Percentiles rank a stretch among this genome's conserved stretches.
These are phyloP conservation scores for Ustilago tritici DNA, from an alignment of 1,284 basidiomycete species.

Conservation along the genomic window DNA sequence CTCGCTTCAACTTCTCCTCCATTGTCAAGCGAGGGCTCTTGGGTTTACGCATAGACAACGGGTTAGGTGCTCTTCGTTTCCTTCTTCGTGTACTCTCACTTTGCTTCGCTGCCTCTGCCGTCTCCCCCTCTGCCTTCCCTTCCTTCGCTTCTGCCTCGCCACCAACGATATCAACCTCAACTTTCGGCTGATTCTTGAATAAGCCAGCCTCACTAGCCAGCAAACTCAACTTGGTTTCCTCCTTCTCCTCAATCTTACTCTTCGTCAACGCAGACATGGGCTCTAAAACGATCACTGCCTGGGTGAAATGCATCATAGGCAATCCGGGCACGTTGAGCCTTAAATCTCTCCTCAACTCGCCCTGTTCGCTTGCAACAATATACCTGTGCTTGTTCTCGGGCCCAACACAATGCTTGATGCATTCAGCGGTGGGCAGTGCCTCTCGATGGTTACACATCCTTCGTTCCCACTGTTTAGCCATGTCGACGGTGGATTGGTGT, in stretches of 20 bases:
- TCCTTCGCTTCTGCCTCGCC: constrained; percentile 67
- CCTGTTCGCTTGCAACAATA: constrained; percentile 57
- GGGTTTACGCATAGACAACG: constrained; percentile 88
- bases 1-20: constrained; percentile 40
- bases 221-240: constrained; percentile 50
- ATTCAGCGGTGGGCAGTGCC: constrained; percentile 83
- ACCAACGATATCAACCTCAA: constrained; percentile 45
- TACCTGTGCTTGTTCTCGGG: constrained; percentile 66
- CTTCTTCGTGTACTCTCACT: constrained; percentile 16
- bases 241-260: constrained; percentile 50
- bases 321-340: constrained; percentile 50
- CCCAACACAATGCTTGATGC: constrained; percentile 74
- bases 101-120: background rate
- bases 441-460: constrained; percentile 93
- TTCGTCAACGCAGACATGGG: constrained; percentile 64
- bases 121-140: background rate
- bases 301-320: constrained; percentile 65
- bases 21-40: constrained; percentile 44
- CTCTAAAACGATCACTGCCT: constrained; percentile 67
- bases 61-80: constrained; percentile 82
- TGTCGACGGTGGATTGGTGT: constrained; percentile 74
- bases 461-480: constrained; percentile 92
- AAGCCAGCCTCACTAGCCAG: constrained; percentile 36
- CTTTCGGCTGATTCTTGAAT: constrained; percentile 17
- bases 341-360: constrained; percentile 42